Base-by-base conservation (phyloP, 495 filamentous ascomycete genomes). In the Hyaloscypha finlandica region DNA sequence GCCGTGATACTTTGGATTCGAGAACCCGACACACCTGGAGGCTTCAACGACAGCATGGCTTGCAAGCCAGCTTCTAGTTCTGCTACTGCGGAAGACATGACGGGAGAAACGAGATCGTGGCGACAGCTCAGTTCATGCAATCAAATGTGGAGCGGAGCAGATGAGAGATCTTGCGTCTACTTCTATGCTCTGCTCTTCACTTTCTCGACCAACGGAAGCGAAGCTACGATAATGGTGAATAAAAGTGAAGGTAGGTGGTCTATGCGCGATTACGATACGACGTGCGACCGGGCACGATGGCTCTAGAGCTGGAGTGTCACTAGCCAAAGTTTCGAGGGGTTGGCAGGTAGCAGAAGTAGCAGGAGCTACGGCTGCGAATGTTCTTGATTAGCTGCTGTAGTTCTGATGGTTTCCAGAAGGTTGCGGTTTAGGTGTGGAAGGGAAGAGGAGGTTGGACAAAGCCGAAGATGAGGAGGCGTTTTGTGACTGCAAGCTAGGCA, bases 51-150 rank as follows among this genome's bases (percentile, higher is more conserved):
- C 73, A 92, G 89, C 92, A 99, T 93, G 66, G 90, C 93, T 80
- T 96, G 92, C 74, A 99, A 85, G 80, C 88, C 88, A 66, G 85
- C 86, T 79, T 96, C 95, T 81, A 99, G 81, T 75, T 98, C 94
- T 81, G 88, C 89, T 89, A 97, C 89, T 71, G 79, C 66, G 66
- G 91, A 87, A 64, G 90, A 88, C 90, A 94, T 93, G 81, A 60
- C 74, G 78, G 48, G 45, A 37, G 48, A n/a, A 42, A 55, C 31
- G 33, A 55, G 55, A 65, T 37, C 61, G 42, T 11, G 32, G 51
- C 30, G 37, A 39, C 11, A 68, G 64, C 55, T 68, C 54, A 72
- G 61, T 63, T 72, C 67, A 69, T 39, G 32, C 62, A 69, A 68
- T 68, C 64, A 53, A 12, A 30, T 20, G 53, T 61, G 60, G 19